A percentile compares a stretch with the other conserved stretches of the same genome.
Evolutionary conservation across 2,329 filamentous ascomycete species (phyloP).

Genomic region (Rugonectria rugulosa): DNA sequence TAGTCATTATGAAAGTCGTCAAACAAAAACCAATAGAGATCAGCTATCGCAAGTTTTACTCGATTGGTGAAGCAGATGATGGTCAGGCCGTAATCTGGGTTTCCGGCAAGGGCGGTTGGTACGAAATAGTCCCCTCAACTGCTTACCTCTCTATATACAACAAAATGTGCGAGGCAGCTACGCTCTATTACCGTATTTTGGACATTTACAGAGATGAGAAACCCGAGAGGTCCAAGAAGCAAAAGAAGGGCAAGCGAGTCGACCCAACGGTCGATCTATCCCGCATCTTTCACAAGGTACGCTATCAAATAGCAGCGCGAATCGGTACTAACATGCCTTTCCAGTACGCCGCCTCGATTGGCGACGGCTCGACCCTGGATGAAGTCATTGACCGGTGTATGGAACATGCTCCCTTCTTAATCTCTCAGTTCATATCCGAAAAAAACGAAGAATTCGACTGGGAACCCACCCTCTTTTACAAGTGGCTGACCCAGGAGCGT

Average conservation of each 20-base stretch:
- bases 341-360: conserved; percentile 60
- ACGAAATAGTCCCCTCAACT: conserved; percentile 67
- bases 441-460: conserved; percentile 46
- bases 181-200: conserved; percentile 68
- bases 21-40: conserved; percentile 59
- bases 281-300: conserved; percentile 44
- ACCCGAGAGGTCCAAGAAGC: conserved; percentile 41
- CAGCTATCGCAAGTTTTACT: conserved; percentile 55
- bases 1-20: conserved; percentile 45
- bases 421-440: conserved; percentile 59
- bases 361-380: conserved; percentile 59
- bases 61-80: conserved; percentile 60
- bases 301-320: not conserved
- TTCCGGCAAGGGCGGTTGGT: conserved; percentile 67
- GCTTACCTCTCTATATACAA: conserved; percentile 64
- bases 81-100: conserved; percentile 71
- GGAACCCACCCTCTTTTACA: conserved; percentile 55
- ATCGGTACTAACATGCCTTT: conserved; percentile 4
- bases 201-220: conserved; percentile 58
- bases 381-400: conserved; percentile 57
- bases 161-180: conserved; percentile 69
- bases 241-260: conserved; percentile 40
- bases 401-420: conserved; percentile 59
- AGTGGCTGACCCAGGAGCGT: conserved; percentile 54
- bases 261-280: conserved; percentile 41